These are phyloP conservation scores for Litchi chinensis DNA, from an alignment of 345 rosid genomes.

Conservation along the genomic window DNA sequence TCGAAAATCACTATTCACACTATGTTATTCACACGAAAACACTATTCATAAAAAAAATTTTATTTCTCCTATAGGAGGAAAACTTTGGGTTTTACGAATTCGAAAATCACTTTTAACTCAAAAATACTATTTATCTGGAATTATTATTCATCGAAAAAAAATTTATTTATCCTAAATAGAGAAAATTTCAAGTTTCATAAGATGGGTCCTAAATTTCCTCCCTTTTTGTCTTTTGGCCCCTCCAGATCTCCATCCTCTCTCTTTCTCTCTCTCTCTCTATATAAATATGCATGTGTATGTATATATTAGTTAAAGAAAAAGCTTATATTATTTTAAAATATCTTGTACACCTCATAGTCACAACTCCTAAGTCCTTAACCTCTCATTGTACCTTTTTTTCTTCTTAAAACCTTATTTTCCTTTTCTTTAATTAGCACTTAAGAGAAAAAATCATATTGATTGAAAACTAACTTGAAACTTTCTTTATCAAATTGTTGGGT, in stretches of 20 bases:
- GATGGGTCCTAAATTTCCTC: slow-evolving; percentile 59
- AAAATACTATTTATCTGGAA: no score
- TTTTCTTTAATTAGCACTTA: neutral
- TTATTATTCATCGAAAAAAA: no score
- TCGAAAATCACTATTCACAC: no score
- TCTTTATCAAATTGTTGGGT: neutral
- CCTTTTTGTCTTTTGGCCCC: slow-evolving; percentile 22
- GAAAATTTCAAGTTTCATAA: no score
- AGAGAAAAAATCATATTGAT: neutral
- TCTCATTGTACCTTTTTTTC: neutral
- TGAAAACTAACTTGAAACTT: neutral
- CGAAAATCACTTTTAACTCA: no score
- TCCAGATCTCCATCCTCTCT: slow-evolving; percentile 29
- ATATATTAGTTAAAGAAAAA: neutral
- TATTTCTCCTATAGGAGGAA: no score
- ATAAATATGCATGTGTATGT: no score
- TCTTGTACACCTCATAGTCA: neutral
- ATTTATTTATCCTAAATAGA: no score
- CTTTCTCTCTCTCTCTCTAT: slow-evolving; percentile 19
- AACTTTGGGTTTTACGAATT: no score
- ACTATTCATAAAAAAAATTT: no score
- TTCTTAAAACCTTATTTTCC: neutral
- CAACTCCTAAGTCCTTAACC: neutral
- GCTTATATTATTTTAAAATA: slow-evolving; percentile 16
- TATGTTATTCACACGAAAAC: no score